Percentiles rank a stretch among this genome's conserved stretches.
These are phyloP conservation scores for Cryptosporidium meleagridis DNA, from an alignment of 169 alveolate species.

Conservation along the genomic window DNA sequence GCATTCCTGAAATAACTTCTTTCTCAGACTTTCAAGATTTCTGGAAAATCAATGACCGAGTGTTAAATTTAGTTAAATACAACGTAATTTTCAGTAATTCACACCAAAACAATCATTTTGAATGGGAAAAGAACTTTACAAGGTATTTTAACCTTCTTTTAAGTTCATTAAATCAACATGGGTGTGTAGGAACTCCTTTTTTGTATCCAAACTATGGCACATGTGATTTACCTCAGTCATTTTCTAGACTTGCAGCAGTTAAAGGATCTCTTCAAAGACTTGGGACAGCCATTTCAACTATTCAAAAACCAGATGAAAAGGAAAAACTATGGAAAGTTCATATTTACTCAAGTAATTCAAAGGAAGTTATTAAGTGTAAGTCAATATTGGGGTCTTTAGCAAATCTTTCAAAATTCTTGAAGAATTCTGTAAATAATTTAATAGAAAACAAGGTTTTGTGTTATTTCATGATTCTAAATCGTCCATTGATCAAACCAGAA, in stretches of 20 bases:
- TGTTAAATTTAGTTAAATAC: slow-evolving; percentile 2
- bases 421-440: neutral
- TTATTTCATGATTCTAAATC: neutral
- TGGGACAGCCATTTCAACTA: slow-evolving; percentile 9
- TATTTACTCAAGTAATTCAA: neutral
- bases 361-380: slow-evolving; percentile 1
- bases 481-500: slow-evolving; percentile 4
- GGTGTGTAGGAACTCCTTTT: slow-evolving; percentile 67
- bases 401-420: neutral
- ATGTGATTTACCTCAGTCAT: slow-evolving; percentile 58
- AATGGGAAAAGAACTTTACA: slow-evolving; percentile 35
- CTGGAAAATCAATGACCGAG: slow-evolving; percentile 41
- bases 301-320: neutral
- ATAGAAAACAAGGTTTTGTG: slow-evolving; percentile 17
- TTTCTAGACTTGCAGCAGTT: slow-evolving; percentile 71
- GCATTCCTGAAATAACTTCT: neutral
- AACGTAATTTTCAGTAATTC: neutral
- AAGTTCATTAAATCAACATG: slow-evolving; percentile 63
- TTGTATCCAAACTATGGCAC: slow-evolving; percentile 55
- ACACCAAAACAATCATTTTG: neutral
- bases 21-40: slow-evolving; percentile 44
- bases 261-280: slow-evolving; percentile 66
- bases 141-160: slow-evolving; percentile 27
- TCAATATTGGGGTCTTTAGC: slow-evolving; percentile 1
- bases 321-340: neutral